Evolutionary conservation across 495 filamentous ascomycete genomes (phyloP), one percentile per base, ranked within the genome.

Genomic region (Podospora pseudocomata): DNA sequence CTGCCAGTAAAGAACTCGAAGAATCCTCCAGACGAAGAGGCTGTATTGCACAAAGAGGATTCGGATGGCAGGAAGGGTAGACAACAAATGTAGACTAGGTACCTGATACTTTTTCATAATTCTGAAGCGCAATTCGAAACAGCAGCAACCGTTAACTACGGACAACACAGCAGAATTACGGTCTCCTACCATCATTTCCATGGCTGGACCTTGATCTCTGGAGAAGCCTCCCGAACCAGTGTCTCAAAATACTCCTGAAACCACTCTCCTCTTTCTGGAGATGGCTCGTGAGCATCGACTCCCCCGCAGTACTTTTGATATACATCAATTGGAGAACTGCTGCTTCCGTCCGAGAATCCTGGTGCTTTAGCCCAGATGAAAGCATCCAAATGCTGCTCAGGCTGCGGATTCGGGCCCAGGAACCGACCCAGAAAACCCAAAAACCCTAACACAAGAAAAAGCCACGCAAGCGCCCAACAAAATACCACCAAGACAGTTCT

Each of bases 301-400:
- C 66, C 79, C 56, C 86, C 85, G 58, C 89, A 90, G 77, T 83
- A 83, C 32, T 73, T 71, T 74, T 90, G 86, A 70, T 88, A 90
- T 7, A 85, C 78, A 54, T 73, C 30, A 2, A 84, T 76, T 26
- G 73, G 69, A 6, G 75, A 77, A 66, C 90, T 76, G n/a, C 81
- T 85, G 44, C 87, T 88, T 69, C 89, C 87, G 74, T 90, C 88
- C 60, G 84, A 85, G 71, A 90, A 87, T 64, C 89, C 89, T 69
- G 87, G 87, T 23, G 84, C 85, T 79, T 90, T 90, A 64, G 86
- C 80, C 89, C 88, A 90, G 72, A 90, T 85, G 75, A 90, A 89
- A 19, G 88, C 86, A 78, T 91, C 87, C 13, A 85, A 78, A 20
- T 77, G 77, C 19, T 82, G 82, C 13, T 86, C 88, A 39, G 34